These are phyloP conservation scores for Chenopodium formosanum DNA, from an alignment of 148 eudicot genomes.

Conservation along the genomic window DNA sequence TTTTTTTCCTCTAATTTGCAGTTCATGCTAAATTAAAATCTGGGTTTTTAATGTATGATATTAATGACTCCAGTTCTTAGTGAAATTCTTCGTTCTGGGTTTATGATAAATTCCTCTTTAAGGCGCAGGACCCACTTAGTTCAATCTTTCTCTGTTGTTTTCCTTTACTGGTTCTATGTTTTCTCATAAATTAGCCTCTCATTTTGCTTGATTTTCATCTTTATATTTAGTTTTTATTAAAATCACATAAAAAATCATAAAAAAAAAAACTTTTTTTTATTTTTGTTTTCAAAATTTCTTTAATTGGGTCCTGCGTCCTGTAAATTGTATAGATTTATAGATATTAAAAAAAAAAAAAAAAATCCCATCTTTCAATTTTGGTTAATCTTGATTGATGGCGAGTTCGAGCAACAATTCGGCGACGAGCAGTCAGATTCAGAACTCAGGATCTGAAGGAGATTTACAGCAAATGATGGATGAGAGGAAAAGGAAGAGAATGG, in stretches of 20 bases:
- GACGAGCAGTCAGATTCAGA: constrained; percentile 26
- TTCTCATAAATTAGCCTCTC: constrained; percentile 44
- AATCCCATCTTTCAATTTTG: background rate
- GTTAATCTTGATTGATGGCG: constrained; percentile 32
- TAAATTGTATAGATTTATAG: background rate
- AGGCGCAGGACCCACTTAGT: constrained; percentile 72
- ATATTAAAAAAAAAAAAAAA: background rate
- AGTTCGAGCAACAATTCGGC: constrained; percentile 56
- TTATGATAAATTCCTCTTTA: constrained; percentile 58
- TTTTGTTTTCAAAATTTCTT: background rate
- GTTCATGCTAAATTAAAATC: background rate
- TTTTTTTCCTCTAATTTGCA: background rate
- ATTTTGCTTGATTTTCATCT: background rate
- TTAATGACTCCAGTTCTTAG: constrained; percentile 64
- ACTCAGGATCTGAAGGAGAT: constrained; percentile 55
- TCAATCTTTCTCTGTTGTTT: constrained; percentile 71
- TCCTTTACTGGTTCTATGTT: constrained; percentile 84
- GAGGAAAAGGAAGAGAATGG: constrained; percentile 66
- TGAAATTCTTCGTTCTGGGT: constrained; percentile 70
- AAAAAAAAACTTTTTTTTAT: background rate
- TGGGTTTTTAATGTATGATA: constrained; percentile 33
- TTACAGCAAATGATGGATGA: constrained; percentile 45
- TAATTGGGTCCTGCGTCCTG: constrained; percentile 34
- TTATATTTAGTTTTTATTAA: background rate
- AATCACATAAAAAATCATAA: background rate